These are phyloP conservation scores for Teunomyces funiuensis DNA, from an alignment of 805 yeast species.

Conservation along the genomic window DNA sequence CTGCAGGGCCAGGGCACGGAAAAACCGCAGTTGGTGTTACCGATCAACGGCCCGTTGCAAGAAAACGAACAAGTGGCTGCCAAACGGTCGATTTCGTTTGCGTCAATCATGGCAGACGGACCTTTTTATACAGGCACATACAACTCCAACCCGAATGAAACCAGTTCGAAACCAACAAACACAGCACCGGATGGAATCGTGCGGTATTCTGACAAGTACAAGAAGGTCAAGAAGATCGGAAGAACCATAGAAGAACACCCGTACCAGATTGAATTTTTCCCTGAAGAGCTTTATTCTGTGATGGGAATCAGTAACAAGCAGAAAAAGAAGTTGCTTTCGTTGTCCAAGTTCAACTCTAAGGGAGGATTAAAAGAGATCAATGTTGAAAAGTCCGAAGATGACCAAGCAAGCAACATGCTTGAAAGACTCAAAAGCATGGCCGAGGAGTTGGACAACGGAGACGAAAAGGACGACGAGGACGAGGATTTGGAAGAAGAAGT, in stretches of 20 bases:
- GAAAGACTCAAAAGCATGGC: conserved; percentile 44
- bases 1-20: conserved; percentile 35
- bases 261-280: conserved; percentile 66
- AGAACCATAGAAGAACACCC: conserved; percentile 79
- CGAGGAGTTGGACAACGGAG: conserved; percentile 44
- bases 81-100: conserved; percentile 54
- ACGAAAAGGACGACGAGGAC: conserved; percentile 43
- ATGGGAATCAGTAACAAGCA: conserved; percentile 63
- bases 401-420: conserved; percentile 37
- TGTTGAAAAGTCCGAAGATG: conserved; percentile 28
- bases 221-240: conserved; percentile 67
- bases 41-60: conserved; percentile 61
- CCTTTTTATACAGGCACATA: conserved; percentile 63
- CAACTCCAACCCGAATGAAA: conserved; percentile 18
- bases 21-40: conserved; percentile 51
- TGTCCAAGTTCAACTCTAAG: conserved; percentile 35
- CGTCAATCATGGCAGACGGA: conserved; percentile 57
- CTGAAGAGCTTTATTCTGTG: conserved; percentile 70
- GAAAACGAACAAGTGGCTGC: conserved; percentile 52
- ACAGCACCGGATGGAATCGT: conserved; percentile 61
- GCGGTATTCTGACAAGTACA: conserved; percentile 79
- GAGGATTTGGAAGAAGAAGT: conserved; percentile 51
- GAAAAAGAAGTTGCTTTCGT: conserved; percentile 48
- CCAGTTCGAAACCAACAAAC: conserved; percentile 18
- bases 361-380: conserved; percentile 40